A percentile compares a stretch with the other conserved stretches of the same genome.
Conservation (phyloP, 1,284 basidiomycete genomes). For the Austroboletus rostrupii region DNA sequence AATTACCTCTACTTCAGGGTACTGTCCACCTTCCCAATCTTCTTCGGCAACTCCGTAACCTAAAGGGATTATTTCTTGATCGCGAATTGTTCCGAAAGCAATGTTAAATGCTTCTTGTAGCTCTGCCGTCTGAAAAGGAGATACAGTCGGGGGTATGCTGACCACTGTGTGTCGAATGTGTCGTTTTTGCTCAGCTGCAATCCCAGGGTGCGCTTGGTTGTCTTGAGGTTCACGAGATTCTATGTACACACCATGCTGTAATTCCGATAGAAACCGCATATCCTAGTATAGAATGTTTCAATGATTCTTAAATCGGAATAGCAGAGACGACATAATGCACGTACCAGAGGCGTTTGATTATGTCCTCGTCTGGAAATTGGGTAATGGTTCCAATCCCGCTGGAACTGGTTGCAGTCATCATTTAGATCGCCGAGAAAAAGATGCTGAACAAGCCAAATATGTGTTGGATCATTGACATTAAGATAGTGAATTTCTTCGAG, state of each 20-base stretch:
- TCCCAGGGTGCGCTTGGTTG: too few relatives aligned
- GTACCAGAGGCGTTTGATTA: slow-evolving; percentile 2
- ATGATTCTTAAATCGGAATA: too few relatives aligned
- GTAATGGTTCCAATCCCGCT: slow-evolving; percentile 12
- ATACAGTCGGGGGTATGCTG: not conserved
- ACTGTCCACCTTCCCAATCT: not conserved
- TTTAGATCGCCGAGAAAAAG: slow-evolving; percentile 40
- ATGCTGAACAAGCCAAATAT: slow-evolving; percentile 43
- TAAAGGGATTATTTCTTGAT: not conserved
- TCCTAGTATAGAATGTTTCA: too few relatives aligned
- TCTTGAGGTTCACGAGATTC: not conserved
- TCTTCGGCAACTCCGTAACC: not conserved
- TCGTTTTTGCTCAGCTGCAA: too few relatives aligned
- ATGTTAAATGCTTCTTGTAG: not conserved
- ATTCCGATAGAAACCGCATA: slow-evolving; percentile 5
- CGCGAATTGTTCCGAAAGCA: not conserved
- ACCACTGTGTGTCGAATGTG: not conserved
- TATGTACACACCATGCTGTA: not conserved
- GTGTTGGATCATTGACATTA: slow-evolving; percentile 24
- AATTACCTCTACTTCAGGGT: not conserved
- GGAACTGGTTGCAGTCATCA: slow-evolving; percentile 35
- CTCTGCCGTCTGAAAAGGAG: not conserved
- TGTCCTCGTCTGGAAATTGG: not conserved
- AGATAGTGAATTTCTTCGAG: slow-evolving; percentile 36
- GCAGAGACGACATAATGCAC: too few relatives aligned